Evolutionary conservation across 1,284 basidiomycete genomes (phyloP).

Genomic region (Malassezia brasiliensis): DNA sequence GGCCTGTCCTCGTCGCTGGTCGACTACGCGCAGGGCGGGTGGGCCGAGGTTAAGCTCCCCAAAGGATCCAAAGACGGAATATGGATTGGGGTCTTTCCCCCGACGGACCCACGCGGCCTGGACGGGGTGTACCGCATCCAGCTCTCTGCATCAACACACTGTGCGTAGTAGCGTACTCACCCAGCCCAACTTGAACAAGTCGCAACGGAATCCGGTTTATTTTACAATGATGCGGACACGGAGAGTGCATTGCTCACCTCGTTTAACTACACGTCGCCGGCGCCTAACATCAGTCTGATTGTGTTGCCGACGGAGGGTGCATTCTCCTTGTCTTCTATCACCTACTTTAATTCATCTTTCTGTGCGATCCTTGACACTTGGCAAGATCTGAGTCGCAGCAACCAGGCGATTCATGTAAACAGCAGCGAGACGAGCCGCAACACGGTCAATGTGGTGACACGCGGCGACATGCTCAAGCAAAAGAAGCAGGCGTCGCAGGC

Average conservation of each 20-base stretch:
- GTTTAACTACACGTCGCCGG: conserved; percentile 33
- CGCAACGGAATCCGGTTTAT: conserved; percentile 19
- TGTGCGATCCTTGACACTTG: conserved; percentile 42
- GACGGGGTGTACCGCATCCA: conserved; percentile 26
- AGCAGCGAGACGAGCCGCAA: conserved; percentile 32
- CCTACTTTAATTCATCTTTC: conserved; percentile 41
- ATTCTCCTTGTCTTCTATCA: conserved; percentile 26
- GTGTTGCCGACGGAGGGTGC: conserved; percentile 33
- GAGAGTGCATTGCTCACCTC: conserved; percentile 41
- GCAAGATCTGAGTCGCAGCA: conserved; percentile 11
- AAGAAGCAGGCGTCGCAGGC: background rate
- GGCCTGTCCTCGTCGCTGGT: conserved; percentile 1
- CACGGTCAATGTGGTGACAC: conserved; percentile 15
- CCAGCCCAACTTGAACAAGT: conserved; percentile 26
- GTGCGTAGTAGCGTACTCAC: background rate
- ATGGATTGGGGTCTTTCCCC: conserved; percentile 41
- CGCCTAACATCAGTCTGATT: conserved; percentile 33
- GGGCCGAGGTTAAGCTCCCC: conserved; percentile 20
- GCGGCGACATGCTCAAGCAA: conserved; percentile 1
- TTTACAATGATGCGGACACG: conserved; percentile 46
- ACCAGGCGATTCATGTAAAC: conserved; percentile 20
- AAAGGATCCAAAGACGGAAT: conserved; percentile 24
- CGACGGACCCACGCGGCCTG: conserved; percentile 22
- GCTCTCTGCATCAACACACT: conserved; percentile 20
- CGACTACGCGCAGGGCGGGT: conserved; percentile 34